phyloP scores from a whole-genome alignment of 2,329 filamentous ascomycete species.

The Pezicula radicicola region DNA sequence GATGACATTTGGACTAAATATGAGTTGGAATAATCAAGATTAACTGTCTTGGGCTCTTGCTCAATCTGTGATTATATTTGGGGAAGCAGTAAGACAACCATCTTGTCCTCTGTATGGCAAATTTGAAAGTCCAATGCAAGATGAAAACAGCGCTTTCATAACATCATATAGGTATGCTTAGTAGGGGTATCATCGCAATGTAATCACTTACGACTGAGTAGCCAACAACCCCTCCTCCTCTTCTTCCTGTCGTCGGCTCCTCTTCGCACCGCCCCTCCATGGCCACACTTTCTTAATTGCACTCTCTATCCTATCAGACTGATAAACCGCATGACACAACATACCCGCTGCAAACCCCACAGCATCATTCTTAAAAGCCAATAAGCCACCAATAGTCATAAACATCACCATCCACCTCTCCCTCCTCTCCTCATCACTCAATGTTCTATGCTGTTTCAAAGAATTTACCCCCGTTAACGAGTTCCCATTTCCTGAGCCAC shows the following conservation, averaged over 20 bases:
- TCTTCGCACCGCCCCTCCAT: not conserved
- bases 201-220: no score
- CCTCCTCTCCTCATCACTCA: conserved; percentile 65
- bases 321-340: conserved; percentile 71
- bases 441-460: conserved; percentile 42
- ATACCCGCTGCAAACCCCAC: conserved; percentile 83
- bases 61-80: no score
- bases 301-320: conserved; percentile 12
- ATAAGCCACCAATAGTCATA: conserved; percentile 74
- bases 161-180: no score
- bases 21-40: no score
- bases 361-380: conserved; percentile 88
- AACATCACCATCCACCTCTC: conserved; percentile 89
- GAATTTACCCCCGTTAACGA: no score
- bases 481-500: conserved; percentile 13
- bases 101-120: no score
- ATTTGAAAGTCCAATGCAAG: no score
- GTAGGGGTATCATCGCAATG: no score
- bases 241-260: not conserved
- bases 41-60: no score
- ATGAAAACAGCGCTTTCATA: no score
- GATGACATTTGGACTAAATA: no score
- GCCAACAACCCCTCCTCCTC: not conserved
- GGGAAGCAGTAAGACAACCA: no score
- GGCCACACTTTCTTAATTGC: conserved; percentile 4